These are phyloP conservation scores for Ramaria rubella DNA, from an alignment of 768 basidiomycete genomes.

Conservation along the genomic window DNA sequence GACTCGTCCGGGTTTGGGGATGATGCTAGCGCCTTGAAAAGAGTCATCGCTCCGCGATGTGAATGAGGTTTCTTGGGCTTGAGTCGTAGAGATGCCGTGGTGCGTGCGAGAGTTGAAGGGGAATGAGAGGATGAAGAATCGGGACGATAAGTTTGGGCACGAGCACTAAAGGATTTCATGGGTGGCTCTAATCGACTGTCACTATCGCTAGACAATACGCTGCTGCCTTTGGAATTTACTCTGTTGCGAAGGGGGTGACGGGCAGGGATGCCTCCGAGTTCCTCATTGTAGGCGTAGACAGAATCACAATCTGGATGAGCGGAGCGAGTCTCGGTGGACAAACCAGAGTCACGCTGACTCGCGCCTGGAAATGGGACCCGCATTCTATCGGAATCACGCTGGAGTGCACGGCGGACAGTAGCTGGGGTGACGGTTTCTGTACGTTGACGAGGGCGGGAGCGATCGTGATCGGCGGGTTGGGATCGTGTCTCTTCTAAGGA, in stretches of 20 bases:
- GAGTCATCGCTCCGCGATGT: background rate
- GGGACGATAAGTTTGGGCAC: background rate
- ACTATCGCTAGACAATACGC: background rate
- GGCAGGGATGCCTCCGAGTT: background rate
- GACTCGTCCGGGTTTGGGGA: background rate
- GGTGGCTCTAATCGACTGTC: background rate
- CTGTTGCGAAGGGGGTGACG: background rate
- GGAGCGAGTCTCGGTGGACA: background rate
- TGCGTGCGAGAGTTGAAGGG: background rate
- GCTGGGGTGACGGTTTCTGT: constrained; percentile 1
- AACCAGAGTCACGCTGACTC: background rate
- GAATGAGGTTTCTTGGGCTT: background rate
- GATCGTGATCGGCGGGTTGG: background rate
- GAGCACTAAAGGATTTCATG: background rate
- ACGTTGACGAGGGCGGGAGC: background rate
- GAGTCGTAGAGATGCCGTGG: background rate
- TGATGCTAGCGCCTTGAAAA: constrained; percentile 2
- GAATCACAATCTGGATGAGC: background rate
- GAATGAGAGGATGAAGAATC: background rate
- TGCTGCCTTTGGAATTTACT: background rate
- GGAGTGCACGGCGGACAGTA: background rate
- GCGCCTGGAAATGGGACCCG: background rate
- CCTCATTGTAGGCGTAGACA: background rate
- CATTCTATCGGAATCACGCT: background rate
- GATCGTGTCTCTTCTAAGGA: background rate